Evolutionary conservation across 805 yeast genomes (phyloP).

Genomic region (Saccharomycopsis fibuligera): DNA sequence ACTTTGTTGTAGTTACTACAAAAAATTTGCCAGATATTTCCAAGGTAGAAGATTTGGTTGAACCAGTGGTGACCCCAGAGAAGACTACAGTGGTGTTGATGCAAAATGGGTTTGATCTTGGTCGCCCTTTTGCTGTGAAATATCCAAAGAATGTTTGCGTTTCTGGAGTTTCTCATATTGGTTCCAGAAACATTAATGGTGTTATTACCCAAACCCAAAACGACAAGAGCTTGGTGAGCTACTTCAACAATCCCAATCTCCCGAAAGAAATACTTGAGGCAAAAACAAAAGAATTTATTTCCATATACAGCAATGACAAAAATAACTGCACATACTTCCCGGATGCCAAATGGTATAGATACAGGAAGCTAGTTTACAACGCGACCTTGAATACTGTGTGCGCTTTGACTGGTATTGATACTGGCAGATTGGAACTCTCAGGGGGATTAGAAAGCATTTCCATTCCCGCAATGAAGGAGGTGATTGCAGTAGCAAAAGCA

Average conservation of each 20-base stretch:
- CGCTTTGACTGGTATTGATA: conserved; percentile 52
- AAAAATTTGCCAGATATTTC: conserved; percentile 63
- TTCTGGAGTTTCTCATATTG: conserved; percentile 60
- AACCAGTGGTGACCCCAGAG: conserved; percentile 38
- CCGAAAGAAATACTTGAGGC: conserved; percentile 26
- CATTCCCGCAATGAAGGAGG: conserved; percentile 62
- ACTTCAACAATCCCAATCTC: conserved; percentile 37
- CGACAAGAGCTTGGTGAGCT: conserved; percentile 45
- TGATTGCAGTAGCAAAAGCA: conserved; percentile 59
- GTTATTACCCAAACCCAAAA: conserved; percentile 41
- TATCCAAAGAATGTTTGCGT: conserved; percentile 44
- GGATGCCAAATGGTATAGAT: conserved; percentile 47
- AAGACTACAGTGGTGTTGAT: conserved; percentile 46
- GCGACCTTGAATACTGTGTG: conserved; percentile 59
- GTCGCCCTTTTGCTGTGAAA: conserved; percentile 42
- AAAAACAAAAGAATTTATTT: conserved; percentile 35
- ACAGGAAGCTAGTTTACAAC: conserved; percentile 65
- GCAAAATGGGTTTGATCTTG: conserved; percentile 65
- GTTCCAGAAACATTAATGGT: conserved; percentile 48
- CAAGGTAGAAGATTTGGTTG: conserved; percentile 44
- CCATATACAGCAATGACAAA: conserved; percentile 38
- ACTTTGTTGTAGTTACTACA: conserved; percentile 55
- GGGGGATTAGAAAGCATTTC: conserved; percentile 38
- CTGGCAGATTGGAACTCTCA: conserved; percentile 43
- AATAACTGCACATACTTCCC: conserved; percentile 37